Evolutionary conservation across 257 asterid genomes (phyloP), one percentile per base, ranked within the genome.

Genomic region (Ocimum tenuiflorum): DNA sequence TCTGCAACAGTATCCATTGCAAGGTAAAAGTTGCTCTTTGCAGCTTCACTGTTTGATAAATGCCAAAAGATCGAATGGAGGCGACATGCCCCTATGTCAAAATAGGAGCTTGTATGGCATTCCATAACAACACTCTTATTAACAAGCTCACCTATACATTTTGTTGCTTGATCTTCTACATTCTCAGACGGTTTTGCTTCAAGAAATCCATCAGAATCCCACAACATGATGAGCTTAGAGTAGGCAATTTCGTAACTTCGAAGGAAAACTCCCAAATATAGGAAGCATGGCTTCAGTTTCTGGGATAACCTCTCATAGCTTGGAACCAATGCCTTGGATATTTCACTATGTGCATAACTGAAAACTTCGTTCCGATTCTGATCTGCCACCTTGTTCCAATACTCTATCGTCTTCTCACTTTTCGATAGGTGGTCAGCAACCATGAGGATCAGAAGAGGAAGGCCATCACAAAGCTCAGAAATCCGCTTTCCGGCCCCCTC

Each of bases 41-140:
- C 7, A 14, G 67, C 67, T 23, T 42, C 54, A 7, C 39, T n/a
- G 20, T 12, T 60, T 38, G 15, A 42, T 14, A 43, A 19, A 14
- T 60, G 53, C 67, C 67, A 42, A 1, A 42, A 60, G 15, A 39
- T 11, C 22, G 67, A 8, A 23, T 63, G 69, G 2, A 48, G 59
- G 13, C 49, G 11, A 33, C 45, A 63, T 6, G 36, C 48, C 39
- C 45, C 50, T 0, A 49, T 33, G 48, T 7, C 7, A 11, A 4
- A 23, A 19, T 5, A 2, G 6, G 36, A 31, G 31, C 31, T 24
- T 31, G 36, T 31, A 2, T 31, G 29, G 55, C 46, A 48, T 4
- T 2, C 23, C 52, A 49, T 49, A 9, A 49, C 14, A 49, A 49
- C 11, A 49, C 27, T 49, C 7, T 13, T 17, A 18, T 48, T 7